phyloP scores from a whole-genome alignment of 352 stramenopile genomes.

The Phytophthora tentaculata region DNA sequence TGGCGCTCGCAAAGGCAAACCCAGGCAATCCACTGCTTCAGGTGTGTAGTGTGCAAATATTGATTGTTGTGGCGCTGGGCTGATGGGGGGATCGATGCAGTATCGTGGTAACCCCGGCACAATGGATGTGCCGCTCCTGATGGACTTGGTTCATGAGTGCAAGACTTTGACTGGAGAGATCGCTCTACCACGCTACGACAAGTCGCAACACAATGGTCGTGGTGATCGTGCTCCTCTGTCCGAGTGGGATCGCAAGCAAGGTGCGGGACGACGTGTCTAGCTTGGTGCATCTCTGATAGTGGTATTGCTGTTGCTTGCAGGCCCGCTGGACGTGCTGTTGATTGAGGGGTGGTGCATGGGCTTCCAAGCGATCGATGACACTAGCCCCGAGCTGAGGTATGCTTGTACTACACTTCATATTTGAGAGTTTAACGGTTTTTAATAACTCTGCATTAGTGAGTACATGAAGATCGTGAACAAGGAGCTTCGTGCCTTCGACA shows the following conservation, averaged over 20 bases:
- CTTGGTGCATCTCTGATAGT: constrained; percentile 14
- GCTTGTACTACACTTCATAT: not conserved
- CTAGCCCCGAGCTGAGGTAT: constrained; percentile 44
- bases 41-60: constrained; percentile 33
- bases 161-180: constrained; percentile 52
- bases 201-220: constrained; percentile 73
- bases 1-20: constrained; percentile 64
- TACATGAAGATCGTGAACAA: constrained; percentile 75
- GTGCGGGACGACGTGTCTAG: constrained; percentile 24
- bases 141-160: constrained; percentile 65
- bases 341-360: constrained; percentile 90
- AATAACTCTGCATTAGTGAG: constrained; percentile 29
- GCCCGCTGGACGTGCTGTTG: constrained; percentile 79
- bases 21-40: constrained; percentile 78
- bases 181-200: constrained; percentile 80
- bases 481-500: constrained; percentile 62
- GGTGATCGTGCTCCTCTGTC: constrained; percentile 68
- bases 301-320: constrained; percentile 30
- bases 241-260: constrained; percentile 67
- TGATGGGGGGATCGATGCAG: constrained; percentile 34
- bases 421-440: not conserved
- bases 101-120: constrained; percentile 85
- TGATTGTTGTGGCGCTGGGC: not conserved
- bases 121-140: constrained; percentile 75
- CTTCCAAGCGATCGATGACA: constrained; percentile 63